A percentile compares a stretch with the other conserved stretches of the same genome.
phyloP scores from a whole-genome alignment of 805 yeast species.

The Aciculoconidium aculeatum region DNA sequence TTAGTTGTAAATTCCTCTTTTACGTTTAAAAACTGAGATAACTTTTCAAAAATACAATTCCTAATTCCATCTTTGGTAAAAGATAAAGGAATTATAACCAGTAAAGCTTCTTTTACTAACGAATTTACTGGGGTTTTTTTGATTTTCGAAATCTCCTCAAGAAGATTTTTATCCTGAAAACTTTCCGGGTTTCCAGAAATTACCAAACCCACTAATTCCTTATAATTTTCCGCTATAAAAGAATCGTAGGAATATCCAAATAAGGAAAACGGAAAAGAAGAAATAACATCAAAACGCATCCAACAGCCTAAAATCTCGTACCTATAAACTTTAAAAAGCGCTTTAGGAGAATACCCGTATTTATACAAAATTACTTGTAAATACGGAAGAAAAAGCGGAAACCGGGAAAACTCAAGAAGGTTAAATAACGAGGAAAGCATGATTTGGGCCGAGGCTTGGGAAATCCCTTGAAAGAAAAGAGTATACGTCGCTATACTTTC shows the following conservation, averaged over 20 bases:
- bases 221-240: conserved; percentile 28
- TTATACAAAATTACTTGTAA: conserved; percentile 17
- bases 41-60: conserved; percentile 20
- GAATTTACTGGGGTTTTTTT: conserved; percentile 11
- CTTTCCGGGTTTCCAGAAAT: conserved; percentile 15
- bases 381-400: conserved; percentile 24
- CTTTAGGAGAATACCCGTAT: conserved; percentile 10
- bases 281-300: conserved; percentile 30
- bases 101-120: conserved; percentile 26
- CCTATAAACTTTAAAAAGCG: conserved; percentile 25
- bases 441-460: conserved; percentile 24
- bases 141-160: conserved; percentile 11
- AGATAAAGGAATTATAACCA: conserved; percentile 39
- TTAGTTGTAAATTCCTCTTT: conserved; percentile 18
- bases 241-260: conserved; percentile 30
- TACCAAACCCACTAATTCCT: conserved; percentile 34
- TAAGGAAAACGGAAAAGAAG: conserved; percentile 34
- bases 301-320: conserved; percentile 39
- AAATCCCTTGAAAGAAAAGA: conserved; percentile 26
- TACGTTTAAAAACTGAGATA: conserved; percentile 13
- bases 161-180: conserved; percentile 5
- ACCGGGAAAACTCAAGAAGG: conserved; percentile 35
- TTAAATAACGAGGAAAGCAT: conserved; percentile 33
- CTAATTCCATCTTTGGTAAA: conserved; percentile 35
- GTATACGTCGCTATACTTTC: conserved; percentile 37